Base-by-base conservation (phyloP, 805 yeast genomes). In the Suhomyces xylopsoci region DNA sequence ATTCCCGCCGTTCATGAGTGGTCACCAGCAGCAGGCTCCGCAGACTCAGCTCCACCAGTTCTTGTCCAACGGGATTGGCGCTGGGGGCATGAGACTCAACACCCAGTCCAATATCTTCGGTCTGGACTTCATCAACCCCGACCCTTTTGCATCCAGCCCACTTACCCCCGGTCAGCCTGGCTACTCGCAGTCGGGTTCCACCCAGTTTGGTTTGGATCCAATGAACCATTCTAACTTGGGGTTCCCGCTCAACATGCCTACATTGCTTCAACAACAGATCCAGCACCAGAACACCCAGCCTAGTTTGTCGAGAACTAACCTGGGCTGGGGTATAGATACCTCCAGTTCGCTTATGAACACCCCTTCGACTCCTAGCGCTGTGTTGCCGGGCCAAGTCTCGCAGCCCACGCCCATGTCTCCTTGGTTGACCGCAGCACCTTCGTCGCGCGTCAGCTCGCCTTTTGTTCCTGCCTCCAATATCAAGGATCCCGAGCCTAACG, bases 321-420 rank as follows among this genome's bases (percentile, higher is more conserved):
- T 72, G 51, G 73, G 74, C 12, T 75, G 79, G 79, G 77, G 70
- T 1, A 56, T 74, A 45, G 77, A 73, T 52, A 56, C 61, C 10
- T 50, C 56, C 10, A 9, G 45, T 7, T 52, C 60, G 2, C 49
- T 66, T 30, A 59, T 62, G 24, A 60, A 62, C 49, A 58, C 56
- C 14, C 71, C 76, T 14, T 63, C 63, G 6, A 66, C 73, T 3
- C 71, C 74, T 8, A 49, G 64, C 3, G 62, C 56, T 3, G 61
- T 62, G 1, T 50, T 64, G 38, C 53, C 62, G 12, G 49, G 65
- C 8, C 62, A 61, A 40, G 53, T 69, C 46, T 55, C 58, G 40
- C 77, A 70, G 55, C 71, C 75, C 3, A 62, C 76, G 15, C 76
- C 78, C 4, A 59, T 72, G 48, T 74, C 79, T 5, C 79, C 79